Base-by-base conservation (phyloP, 495 filamentous ascomycete species). In the Trichocladium uniseriatum region DNA sequence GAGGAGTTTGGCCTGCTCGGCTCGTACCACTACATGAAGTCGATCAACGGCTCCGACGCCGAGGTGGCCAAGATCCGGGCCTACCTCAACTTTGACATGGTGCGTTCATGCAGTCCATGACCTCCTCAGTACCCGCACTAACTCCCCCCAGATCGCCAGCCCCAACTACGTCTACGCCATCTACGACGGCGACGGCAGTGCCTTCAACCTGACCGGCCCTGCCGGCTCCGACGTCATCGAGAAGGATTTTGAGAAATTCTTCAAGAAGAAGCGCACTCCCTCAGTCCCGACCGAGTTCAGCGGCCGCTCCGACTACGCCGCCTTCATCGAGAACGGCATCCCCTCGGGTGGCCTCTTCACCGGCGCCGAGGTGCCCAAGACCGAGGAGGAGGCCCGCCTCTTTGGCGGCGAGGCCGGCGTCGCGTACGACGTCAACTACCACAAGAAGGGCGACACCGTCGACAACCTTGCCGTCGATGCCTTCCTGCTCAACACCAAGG, bases 81-180 rank as follows among this genome's bases (percentile, higher is more conserved):
- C 3, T 85, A 86, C 57, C 79, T 87, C 55, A 85, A 88, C 69
- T 84, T 85, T 54, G 84, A 88, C 65, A 88, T 87, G 84, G 54
- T 57, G 35, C 16, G 39, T 22, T 37, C 0, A 9, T 27, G 31
- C n/a, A 7, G 19, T 18, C 10, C 24, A 8, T 8, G 24, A 8
- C 24, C 4, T 27, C 24, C 24, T 10, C 24, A 31, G 2, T 41
- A 1, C 13, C 15, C 0, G 0, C 32, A 38, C 3, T n/a, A 24
- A 15, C 16, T 15, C 5, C 14, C 9, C n/a, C 3, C 14, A 50
- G 55, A 83, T 86, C 49, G 84, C 83, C 37, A 78, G 72, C 14
- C 84, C 84, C 38, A 87, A 87, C 70, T 86, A 78, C 56, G 69
- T 76, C 14, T 73, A 79, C 56, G 77, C 75, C 58, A 74, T 86